A percentile compares a stretch with the other conserved stretches of the same genome.
Evolutionary conservation across 1,284 basidiomycete species (phyloP).

Genomic region (Austroboletus novae-zelandiae): DNA sequence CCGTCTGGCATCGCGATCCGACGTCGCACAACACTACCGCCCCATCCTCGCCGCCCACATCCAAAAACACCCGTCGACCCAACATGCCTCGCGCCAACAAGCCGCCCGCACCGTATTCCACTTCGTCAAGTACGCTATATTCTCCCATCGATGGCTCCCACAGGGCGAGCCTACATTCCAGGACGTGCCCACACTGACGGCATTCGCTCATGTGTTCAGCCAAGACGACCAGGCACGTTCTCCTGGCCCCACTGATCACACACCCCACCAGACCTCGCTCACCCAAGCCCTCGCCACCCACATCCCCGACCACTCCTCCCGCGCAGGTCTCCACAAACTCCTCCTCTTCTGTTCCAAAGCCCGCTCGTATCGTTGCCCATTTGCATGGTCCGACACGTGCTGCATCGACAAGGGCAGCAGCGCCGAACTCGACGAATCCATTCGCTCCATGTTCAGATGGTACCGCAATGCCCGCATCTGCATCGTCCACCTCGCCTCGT

Average conservation of each 20-base stretch:
- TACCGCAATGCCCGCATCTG: constrained; percentile 11
- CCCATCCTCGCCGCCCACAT: constrained; percentile 4
- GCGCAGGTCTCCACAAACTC: constrained; percentile 4
- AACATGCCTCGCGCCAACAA: background rate
- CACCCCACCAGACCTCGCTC: background rate
- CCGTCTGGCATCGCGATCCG: constrained; percentile 3
- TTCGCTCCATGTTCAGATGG: constrained; percentile 17
- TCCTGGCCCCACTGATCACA: background rate
- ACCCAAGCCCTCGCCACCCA: background rate
- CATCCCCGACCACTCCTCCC: background rate
- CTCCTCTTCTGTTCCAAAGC: constrained; percentile 11
- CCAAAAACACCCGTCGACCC: constrained; percentile 2
- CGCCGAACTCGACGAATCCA: constrained; percentile 14
- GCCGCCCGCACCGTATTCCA: constrained; percentile 1
- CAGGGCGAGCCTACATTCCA: constrained; percentile 11
- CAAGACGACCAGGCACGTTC: constrained; percentile 5
- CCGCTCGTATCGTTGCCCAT: constrained; percentile 5
- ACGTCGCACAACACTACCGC: constrained; percentile 7
- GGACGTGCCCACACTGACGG: constrained; percentile 1
- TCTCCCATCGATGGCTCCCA: constrained; percentile 9
- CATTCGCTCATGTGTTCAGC: background rate
- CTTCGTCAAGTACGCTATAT: constrained; percentile 10
- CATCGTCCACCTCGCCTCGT: constrained; percentile 7
- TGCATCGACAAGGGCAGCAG: constrained; percentile 13
- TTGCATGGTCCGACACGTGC: constrained; percentile 11